These are phyloP conservation scores for Boletellus emodensis DNA, from an alignment of 768 basidiomycete species.

Conservation along the genomic window DNA sequence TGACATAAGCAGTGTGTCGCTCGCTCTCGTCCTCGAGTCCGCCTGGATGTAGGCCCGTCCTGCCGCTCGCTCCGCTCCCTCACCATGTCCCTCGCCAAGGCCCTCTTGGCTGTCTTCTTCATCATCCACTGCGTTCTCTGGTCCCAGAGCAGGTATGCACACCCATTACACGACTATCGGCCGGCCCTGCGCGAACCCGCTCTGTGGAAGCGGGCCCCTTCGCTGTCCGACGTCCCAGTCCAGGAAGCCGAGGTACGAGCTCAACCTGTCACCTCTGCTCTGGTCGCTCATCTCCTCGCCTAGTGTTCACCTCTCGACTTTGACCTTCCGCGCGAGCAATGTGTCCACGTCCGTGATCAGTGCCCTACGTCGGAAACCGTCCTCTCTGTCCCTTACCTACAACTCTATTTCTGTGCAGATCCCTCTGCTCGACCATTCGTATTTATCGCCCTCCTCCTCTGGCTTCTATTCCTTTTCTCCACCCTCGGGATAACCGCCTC, in stretches of 20 bases:
- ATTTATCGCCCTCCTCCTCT: conserved; percentile 63
- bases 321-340: conserved; percentile 50
- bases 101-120: conserved; percentile 50
- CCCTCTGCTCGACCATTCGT: conserved; percentile 50
- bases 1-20: neutral
- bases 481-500: conserved; percentile 93
- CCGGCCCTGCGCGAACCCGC: neutral
- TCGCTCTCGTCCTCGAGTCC: neutral
- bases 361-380: conserved; percentile 62
- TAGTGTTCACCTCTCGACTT: conserved; percentile 67
- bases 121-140: conserved; percentile 59
- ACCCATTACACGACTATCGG: conserved; percentile 11
- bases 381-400: conserved; percentile 67
- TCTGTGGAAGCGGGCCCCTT: conserved; percentile 9
- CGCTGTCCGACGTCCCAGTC: neutral
- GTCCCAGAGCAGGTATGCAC: conserved; percentile 56
- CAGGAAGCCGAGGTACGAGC: conserved; percentile 4
- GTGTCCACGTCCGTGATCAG: conserved; percentile 52
- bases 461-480: conserved; percentile 92
- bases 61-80: neutral
- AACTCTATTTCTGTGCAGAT: conserved; percentile 66
- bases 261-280: neutral
- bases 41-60: neutral
- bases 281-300: neutral
- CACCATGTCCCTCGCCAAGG: conserved; percentile 45